A percentile compares a stretch with the other conserved stretches of the same genome.
Evolutionary conservation across 2,329 filamentous ascomycete species (phyloP).

Genomic region (Colletotrichum chrysophilum): DNA sequence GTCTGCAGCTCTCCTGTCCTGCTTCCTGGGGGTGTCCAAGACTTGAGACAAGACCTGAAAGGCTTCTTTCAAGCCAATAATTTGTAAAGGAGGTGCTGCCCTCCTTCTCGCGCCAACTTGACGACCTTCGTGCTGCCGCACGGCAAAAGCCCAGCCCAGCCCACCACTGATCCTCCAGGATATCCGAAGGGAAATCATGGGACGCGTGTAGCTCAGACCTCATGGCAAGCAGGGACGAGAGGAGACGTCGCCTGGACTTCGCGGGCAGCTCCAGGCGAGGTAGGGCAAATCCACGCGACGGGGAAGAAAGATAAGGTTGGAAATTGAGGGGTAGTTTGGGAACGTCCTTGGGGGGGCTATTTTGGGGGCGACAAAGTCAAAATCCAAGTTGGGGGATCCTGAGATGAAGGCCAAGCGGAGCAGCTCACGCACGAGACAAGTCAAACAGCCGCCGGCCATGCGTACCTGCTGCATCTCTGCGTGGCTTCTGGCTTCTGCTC

Average conservation of each 20-base stretch:
- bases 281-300: neutral
- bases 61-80: neutral
- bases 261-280: neutral
- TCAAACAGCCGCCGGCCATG: neutral
- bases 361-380: neutral
- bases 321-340: slow-evolving; percentile 7
- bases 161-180: neutral
- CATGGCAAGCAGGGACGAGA: neutral
- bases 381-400: slow-evolving; percentile 1
- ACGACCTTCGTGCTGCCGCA: neutral
- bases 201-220: neutral
- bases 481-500: neutral
- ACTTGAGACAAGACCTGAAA: slow-evolving; percentile 4
- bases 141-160: neutral
- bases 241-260: neutral
- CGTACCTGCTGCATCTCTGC: neutral
- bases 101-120: neutral
- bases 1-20: neutral
- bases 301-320: neutral
- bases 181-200: neutral
- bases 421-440: neutral
- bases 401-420: neutral
- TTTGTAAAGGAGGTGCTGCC: neutral
- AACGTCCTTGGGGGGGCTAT: neutral
- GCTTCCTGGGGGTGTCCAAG: neutral